These are phyloP conservation scores for Mycena olivaceomarginata DNA, from an alignment of 768 basidiomycete species.

Conservation along the genomic window DNA sequence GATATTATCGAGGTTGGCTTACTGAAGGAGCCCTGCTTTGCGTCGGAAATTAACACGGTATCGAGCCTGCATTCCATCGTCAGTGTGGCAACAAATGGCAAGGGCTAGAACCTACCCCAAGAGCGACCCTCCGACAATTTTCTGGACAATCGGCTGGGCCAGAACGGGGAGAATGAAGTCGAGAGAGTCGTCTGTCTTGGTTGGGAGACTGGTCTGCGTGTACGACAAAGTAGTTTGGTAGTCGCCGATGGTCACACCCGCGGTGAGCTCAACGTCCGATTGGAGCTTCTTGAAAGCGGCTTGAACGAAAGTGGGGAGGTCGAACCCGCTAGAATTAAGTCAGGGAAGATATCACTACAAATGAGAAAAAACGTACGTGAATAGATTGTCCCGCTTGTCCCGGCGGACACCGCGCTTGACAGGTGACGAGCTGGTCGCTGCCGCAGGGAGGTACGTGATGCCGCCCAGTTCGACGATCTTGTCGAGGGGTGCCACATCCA, in stretches of 20 bases:
- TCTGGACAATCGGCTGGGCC: constrained; percentile 85
- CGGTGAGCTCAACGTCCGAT: constrained; percentile 75
- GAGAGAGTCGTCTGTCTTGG: constrained; percentile 76
- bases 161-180: constrained; percentile 81
- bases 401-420: constrained; percentile 53
- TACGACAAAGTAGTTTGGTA: constrained; percentile 80
- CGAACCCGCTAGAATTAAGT: constrained; percentile 70
- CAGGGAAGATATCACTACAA: not conserved
- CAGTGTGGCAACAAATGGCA: constrained; percentile 7
- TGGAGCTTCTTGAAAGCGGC: constrained; percentile 79
- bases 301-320: constrained; percentile 78
- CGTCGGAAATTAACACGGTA: constrained; percentile 76
- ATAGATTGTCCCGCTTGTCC: constrained; percentile 61
- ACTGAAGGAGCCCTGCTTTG: constrained; percentile 76
- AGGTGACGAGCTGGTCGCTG: constrained; percentile 51
- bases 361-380: constrained; percentile 63
- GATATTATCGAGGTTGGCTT: constrained; percentile 41
- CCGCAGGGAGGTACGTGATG: constrained; percentile 72
- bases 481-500: constrained; percentile 78
- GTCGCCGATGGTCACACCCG: constrained; percentile 77
- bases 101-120: constrained; percentile 64
- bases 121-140: constrained; percentile 74
- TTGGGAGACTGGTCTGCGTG: constrained; percentile 73
- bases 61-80: constrained; percentile 63
- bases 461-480: constrained; percentile 81